Base-by-base conservation (phyloP, 306 rosid species). In the Neltuma alba region DNA sequence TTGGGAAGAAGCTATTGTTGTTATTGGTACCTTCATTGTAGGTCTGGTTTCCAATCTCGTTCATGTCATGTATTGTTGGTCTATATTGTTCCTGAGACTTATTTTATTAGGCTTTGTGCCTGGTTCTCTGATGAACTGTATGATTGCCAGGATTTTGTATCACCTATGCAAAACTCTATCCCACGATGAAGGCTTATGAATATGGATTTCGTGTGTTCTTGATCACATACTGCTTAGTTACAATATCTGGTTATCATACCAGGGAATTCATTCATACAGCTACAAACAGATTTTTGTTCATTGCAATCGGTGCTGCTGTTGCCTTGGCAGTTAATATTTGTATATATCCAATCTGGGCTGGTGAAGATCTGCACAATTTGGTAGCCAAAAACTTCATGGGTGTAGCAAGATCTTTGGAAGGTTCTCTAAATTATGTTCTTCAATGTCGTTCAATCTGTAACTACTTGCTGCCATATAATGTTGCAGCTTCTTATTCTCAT, bases 301-400 rank as follows among this genome's bases (percentile, higher is more conserved):
- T 96, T 85, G 93, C 91, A 33, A 75, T 95, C 75, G 99, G 98
- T 55, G 99, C 98, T 33, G 87, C 85, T 55, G 96, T 95, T 7
- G 87, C 96, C 74, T 81, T 95, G 80, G 98, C 89, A 34, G 90
- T 95, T 36, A 95, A 95, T 77, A 67, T 95, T 33, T 85, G 89
- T 52, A 93, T 95, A 54, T 93, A 80, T 69, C 99, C 98, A 45
- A 93, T 95, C 25, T 95, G 99, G 99, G 97, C 99, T 71, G 98
- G 98, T 5, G 99, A 95, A 82, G 99, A 95, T 86, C 93, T 95
- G n/a, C 99, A 95, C 83, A 89, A 90, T 65, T 86, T 95, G 72
- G 93, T 95, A 14, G 92, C 78, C 0, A 87, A 93, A 76, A 95
- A 93, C 48, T 93, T 95, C 81, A 69, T 74, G 75, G 94, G 92